phyloP scores from a whole-genome alignment of 768 basidiomycete species.

The Grammothele lineata region DNA sequence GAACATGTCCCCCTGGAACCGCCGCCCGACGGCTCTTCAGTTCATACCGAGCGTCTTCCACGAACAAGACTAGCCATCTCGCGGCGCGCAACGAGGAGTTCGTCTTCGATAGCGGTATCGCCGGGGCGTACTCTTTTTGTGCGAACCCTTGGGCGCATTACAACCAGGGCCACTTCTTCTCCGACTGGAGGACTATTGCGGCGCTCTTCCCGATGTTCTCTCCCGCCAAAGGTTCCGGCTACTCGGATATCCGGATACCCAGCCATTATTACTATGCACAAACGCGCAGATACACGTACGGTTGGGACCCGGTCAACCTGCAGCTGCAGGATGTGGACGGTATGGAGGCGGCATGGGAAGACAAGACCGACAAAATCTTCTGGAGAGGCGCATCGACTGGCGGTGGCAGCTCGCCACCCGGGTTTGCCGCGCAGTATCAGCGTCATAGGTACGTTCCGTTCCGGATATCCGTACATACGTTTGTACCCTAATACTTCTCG shows the following conservation, averaged over 20 bases:
- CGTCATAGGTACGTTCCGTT: constrained; percentile 61
- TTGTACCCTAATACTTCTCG: constrained; percentile 1
- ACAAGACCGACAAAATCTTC: constrained; percentile 83
- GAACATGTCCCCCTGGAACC: constrained; percentile 80
- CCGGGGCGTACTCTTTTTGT: constrained; percentile 78
- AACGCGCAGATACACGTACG: constrained; percentile 81
- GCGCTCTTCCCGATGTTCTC: constrained; percentile 93
- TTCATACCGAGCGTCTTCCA: constrained; percentile 57
- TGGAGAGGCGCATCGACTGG: constrained; percentile 98
- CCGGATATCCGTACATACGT: constrained; percentile 1
- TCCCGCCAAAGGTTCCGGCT: constrained; percentile 83
- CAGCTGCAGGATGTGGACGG: constrained; percentile 73
- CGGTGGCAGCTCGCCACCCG: constrained; percentile 82
- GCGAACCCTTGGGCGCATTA: constrained; percentile 76
- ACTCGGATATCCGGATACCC: constrained; percentile 88
- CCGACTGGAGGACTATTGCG: constrained; percentile 89
- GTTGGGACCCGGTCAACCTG: constrained; percentile 77
- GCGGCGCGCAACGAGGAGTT: constrained; percentile 46
- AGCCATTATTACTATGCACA: constrained; percentile 94
- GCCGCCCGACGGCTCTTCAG: constrained; percentile 81
- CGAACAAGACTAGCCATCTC: constrained; percentile 26
- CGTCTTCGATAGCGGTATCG: constrained; percentile 54
- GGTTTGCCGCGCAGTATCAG: constrained; percentile 80
- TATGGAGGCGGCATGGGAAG: constrained; percentile 86
- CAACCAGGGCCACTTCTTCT: constrained; percentile 94